Evolutionary conservation across 2,329 filamentous ascomycete genomes (phyloP).

Genomic region (Thermomyces lanuginosus): DNA sequence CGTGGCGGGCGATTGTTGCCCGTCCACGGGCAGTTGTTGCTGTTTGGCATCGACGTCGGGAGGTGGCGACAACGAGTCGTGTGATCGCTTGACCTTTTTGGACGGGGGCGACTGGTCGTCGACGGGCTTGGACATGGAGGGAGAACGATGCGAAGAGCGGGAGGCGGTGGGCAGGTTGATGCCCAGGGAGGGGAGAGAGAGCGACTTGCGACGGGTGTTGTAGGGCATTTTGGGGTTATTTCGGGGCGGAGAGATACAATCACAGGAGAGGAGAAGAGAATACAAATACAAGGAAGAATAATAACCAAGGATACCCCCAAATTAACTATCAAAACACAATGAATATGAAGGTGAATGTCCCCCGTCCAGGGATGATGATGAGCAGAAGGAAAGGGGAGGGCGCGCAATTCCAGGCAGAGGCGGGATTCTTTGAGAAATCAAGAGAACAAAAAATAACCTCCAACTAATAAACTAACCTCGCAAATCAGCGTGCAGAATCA

Average conservation of each 20-base stretch:
- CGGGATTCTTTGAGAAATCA: no score
- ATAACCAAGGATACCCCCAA: background rate
- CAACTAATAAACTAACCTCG: no score
- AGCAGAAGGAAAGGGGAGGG: no score
- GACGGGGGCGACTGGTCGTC: constrained; percentile 35
- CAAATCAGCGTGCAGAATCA: no score
- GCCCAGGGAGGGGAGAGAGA: constrained; percentile 81
- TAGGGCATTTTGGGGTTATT: constrained; percentile 54
- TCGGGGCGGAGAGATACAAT: constrained; percentile 2
- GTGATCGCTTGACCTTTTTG: constrained; percentile 70
- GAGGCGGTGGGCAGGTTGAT: constrained; percentile 58
- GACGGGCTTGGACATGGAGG: constrained; percentile 40
- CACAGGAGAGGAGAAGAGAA: constrained; percentile 6
- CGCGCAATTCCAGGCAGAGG: no score
- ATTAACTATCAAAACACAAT: background rate
- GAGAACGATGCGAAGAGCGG: constrained; percentile 40
- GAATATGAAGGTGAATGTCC: no score
- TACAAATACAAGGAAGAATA: constrained; percentile 5
- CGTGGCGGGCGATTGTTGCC: constrained; percentile 16
- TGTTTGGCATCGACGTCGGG: constrained; percentile 18
- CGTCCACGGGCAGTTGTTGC: constrained; percentile 14
- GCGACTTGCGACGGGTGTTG: constrained; percentile 90
- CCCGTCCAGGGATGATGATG: no score
- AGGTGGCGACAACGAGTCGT: constrained; percentile 35
- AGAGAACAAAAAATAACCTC: no score